Evolutionary conservation across 192 early-diverging fungal genomes (phyloP).

Genomic region (Backusella mclennaniae): DNA sequence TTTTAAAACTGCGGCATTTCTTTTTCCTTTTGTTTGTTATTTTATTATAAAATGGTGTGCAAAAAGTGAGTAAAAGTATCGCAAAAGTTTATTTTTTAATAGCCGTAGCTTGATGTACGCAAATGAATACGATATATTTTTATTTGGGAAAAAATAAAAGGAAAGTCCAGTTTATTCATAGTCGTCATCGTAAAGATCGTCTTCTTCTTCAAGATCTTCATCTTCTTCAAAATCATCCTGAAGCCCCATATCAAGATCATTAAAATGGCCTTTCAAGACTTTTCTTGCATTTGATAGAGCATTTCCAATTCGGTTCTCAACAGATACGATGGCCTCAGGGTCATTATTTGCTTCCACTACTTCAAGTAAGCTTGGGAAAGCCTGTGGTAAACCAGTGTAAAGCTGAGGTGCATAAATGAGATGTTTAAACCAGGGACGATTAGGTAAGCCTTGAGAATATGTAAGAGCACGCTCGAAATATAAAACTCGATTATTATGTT

Average conservation of each 20-base stretch:
- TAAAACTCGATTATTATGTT: conserved; percentile 43
- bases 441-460: conserved; percentile 40
- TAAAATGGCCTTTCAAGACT: background rate
- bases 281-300: background rate
- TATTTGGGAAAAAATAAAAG: background rate
- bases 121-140: background rate
- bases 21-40: background rate
- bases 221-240: background rate
- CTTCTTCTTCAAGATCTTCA: background rate
- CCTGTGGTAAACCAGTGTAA: conserved; percentile 37
- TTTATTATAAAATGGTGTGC: conserved; percentile 43
- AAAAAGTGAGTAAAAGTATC: conserved; percentile 35
- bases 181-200: background rate
- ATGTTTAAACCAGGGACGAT: conserved; percentile 53
- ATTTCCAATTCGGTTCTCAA: background rate
- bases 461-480: conserved; percentile 51
- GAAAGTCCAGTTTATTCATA: background rate
- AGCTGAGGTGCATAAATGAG: conserved; percentile 47
- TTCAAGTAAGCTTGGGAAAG: background rate
- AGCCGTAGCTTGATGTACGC: background rate
- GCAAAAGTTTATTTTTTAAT: background rate
- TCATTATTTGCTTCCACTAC: background rate
- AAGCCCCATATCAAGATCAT: background rate
- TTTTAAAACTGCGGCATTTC: background rate
- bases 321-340: background rate